Evolutionary conservation across 2,329 filamentous ascomycete genomes (phyloP).

Genomic region (Escovopsis sp.): DNA sequence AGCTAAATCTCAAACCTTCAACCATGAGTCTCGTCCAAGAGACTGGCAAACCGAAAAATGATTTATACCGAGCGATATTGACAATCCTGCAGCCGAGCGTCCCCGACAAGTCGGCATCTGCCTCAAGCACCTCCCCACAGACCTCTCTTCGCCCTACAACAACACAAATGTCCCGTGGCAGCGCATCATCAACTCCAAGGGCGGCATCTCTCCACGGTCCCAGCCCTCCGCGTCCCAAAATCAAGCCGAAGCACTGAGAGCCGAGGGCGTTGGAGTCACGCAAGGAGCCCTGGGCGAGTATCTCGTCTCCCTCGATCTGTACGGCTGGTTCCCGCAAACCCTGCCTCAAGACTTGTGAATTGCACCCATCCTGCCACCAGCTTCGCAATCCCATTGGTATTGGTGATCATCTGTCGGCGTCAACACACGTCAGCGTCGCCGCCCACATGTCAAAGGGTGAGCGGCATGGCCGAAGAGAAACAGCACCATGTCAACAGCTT

Average conservation of each 20-base stretch:
- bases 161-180: conserved; percentile 82
- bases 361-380: background rate
- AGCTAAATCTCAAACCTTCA: background rate
- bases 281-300: conserved; percentile 35
- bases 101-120: conserved; percentile 80
- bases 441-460: too few relatives aligned
- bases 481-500: too few relatives aligned
- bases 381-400: too few relatives aligned
- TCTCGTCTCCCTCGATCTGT: conserved; percentile 33
- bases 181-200: conserved; percentile 77
- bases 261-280: conserved; percentile 38
- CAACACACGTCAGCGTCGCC: too few relatives aligned
- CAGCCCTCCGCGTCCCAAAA: conserved; percentile 32
- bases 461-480: too few relatives aligned
- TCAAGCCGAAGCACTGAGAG: conserved; percentile 34
- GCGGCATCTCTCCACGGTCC: conserved; percentile 73
- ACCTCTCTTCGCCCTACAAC: conserved; percentile 45
- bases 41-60: background rate
- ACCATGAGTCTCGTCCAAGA: background rate
- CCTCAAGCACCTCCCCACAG: conserved; percentile 65
- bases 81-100: conserved; percentile 39
- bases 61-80: too few relatives aligned
- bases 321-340: conserved; percentile 40
- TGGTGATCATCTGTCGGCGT: too few relatives aligned
- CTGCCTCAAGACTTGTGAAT: conserved; percentile 28